Evolutionary conservation across 2,329 filamentous ascomycete genomes (phyloP).

Genomic region (Diplodia mutila): DNA sequence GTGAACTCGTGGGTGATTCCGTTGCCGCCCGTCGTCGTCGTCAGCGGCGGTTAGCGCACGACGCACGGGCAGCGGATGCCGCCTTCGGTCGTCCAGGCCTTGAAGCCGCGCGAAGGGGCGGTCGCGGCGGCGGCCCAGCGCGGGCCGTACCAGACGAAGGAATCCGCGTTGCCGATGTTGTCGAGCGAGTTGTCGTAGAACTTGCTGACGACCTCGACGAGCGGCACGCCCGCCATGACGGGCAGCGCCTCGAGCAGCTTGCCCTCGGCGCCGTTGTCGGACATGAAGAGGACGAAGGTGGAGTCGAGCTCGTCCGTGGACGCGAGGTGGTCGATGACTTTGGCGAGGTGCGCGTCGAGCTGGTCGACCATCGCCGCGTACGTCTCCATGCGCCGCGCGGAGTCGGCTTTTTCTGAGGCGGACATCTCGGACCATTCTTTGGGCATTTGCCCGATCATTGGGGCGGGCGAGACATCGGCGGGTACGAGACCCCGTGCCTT

Average conservation of each 20-base stretch:
- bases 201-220: conserved; percentile 11
- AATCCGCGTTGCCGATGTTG: conserved; percentile 19
- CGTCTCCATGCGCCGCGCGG: conserved; percentile 21
- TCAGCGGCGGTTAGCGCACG: conserved; percentile 18
- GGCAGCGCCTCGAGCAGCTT: conserved; percentile 20
- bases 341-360: conserved; percentile 11
- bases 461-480: conserved; percentile 10
- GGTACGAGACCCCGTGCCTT: conserved; percentile 18
- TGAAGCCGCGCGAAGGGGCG: conserved; percentile 23
- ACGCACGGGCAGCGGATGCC: conserved; percentile 24
- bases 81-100: conserved; percentile 20
- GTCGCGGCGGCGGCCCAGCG: conserved; percentile 23
- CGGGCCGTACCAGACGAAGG: conserved; percentile 25
- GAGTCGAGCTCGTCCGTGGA: conserved; percentile 23
- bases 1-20: conserved; percentile 21
- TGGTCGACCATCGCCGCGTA: conserved; percentile 26
- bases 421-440: conserved; percentile 16
- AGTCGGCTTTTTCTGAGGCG: conserved; percentile 4
- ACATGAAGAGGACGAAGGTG: conserved; percentile 26
- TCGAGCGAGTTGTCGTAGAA: conserved; percentile 25
- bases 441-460: neutral
- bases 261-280: conserved; percentile 26
- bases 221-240: conserved; percentile 19
- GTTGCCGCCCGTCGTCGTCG: too few relatives aligned
- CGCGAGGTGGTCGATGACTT: conserved; percentile 9